Evolutionary conservation across 192 early-diverging fungal genomes (phyloP).

Genomic region (Coemansia sp.): DNA sequence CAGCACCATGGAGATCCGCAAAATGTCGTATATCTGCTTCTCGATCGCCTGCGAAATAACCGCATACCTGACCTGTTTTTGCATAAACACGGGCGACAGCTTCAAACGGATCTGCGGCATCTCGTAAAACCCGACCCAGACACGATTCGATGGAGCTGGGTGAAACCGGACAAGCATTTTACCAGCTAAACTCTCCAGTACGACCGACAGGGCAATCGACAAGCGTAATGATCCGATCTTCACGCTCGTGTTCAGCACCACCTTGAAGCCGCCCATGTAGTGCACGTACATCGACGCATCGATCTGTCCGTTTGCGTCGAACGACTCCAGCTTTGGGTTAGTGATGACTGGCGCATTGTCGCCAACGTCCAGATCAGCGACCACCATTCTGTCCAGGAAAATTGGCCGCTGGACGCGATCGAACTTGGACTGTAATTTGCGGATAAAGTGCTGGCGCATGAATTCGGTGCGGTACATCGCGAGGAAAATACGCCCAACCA

Average conservation of each 20-base stretch:
- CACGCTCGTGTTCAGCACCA: constrained; percentile 72
- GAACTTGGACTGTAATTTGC: constrained; percentile 65
- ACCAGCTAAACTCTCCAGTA: constrained; percentile 70
- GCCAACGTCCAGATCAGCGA: constrained; percentile 75
- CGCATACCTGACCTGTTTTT: constrained; percentile 76
- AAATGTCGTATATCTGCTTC: constrained; percentile 76
- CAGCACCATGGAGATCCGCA: constrained; percentile 75
- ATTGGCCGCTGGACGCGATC: constrained; percentile 61
- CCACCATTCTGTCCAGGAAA: constrained; percentile 78
- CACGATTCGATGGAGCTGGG: constrained; percentile 75
- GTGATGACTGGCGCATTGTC: constrained; percentile 77
- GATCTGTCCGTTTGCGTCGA: constrained; percentile 74
- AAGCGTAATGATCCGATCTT: constrained; percentile 67
- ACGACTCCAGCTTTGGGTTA: constrained; percentile 67
- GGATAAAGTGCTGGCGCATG: constrained; percentile 62
- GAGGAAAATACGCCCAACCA: constrained; percentile 79
- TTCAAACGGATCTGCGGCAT: constrained; percentile 71
- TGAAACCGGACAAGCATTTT: constrained; percentile 75
- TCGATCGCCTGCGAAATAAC: constrained; percentile 85
- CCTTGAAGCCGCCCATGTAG: constrained; percentile 73
- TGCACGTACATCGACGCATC: constrained; percentile 72
- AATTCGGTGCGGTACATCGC: constrained; percentile 64
- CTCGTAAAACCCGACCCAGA: constrained; percentile 86
- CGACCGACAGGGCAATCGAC: constrained; percentile 75
- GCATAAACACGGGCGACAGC: constrained; percentile 79